A percentile compares a stretch with the other conserved stretches of the same genome.
phyloP scores from a whole-genome alignment of 192 early-diverging fungal genomes.

The Rhizoclosmatium sp. region DNA sequence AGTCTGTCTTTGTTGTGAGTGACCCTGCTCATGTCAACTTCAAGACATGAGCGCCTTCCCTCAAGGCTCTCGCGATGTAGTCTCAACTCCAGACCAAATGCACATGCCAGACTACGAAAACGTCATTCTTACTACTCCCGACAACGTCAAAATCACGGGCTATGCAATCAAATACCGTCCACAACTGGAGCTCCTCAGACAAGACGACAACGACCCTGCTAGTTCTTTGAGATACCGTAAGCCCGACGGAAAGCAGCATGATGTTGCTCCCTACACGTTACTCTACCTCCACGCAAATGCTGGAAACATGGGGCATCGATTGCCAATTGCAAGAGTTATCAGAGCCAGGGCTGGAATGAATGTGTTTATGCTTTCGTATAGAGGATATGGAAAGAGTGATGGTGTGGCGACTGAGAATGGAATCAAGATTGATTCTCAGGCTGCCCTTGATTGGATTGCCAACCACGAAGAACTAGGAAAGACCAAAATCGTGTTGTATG shows the following conservation, averaged over 20 bases:
- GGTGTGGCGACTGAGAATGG: conserved; percentile 89
- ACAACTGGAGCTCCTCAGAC: not conserved
- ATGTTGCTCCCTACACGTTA: conserved; percentile 60
- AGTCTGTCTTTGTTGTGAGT: not conserved
- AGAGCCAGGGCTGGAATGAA: conserved; percentile 70
- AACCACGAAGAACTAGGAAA: conserved; percentile 76
- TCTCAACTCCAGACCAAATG: conserved; percentile 53
- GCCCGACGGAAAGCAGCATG: conserved; percentile 1
- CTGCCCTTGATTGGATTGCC: conserved; percentile 86
- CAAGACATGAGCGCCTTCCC: conserved; percentile 32
- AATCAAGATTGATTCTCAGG: conserved; percentile 85
- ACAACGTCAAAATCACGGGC: conserved; percentile 14
- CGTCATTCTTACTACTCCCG: conserved; percentile 40
- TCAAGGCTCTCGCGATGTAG: conserved; percentile 52
- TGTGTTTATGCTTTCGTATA: conserved; percentile 95
- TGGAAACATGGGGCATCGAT: conserved; percentile 97
- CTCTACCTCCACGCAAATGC: conserved; percentile 97
- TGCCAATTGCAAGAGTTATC: conserved; percentile 88
- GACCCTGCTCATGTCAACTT: conserved; percentile 25
- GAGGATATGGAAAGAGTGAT: conserved; percentile 93
- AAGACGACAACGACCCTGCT: not conserved
- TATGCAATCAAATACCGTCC: conserved; percentile 40
- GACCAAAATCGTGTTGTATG: conserved; percentile 87
- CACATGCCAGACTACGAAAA: conserved; percentile 66
- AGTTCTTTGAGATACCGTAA: not conserved